Conservation (phyloP, 1,284 basidiomycete species). For the Rhizopogon hawkerae region DNA sequence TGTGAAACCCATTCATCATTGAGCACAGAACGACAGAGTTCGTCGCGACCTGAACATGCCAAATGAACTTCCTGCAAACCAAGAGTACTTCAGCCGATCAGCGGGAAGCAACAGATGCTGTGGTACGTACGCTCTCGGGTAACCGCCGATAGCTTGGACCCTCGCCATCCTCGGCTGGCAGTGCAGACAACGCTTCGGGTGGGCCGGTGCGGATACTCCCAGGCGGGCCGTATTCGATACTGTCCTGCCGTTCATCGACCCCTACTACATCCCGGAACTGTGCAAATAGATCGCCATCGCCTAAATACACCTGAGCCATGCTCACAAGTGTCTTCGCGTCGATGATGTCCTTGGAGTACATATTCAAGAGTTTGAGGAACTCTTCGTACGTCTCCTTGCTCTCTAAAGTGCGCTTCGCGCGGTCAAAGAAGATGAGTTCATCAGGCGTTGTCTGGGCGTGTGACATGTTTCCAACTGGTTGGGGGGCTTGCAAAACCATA, state of each 20-base stretch:
- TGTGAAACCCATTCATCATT: constrained; percentile 98
- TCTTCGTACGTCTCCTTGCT: constrained; percentile 72
- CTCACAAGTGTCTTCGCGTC: constrained; percentile 79
- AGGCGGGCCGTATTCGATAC: constrained; percentile 67
- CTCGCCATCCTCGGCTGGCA: constrained; percentile 64
- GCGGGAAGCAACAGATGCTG: constrained; percentile 3
- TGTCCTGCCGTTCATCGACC: constrained; percentile 62
- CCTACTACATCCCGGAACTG: constrained; percentile 87
- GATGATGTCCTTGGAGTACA: constrained; percentile 84
- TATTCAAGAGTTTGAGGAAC: constrained; percentile 75
- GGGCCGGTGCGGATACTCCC: constrained; percentile 66
- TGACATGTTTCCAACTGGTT: constrained; percentile 19
- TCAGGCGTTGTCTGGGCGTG: constrained; percentile 49
- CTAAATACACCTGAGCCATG: constrained; percentile 73
- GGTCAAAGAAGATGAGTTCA: constrained; percentile 91
- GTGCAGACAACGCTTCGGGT: constrained; percentile 59
- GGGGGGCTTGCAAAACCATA: constrained; percentile 22
- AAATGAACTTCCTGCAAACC: constrained; percentile 71
- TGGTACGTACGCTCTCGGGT: constrained; percentile 67
- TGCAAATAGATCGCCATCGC: constrained; percentile 70
- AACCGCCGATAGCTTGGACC: constrained; percentile 90
- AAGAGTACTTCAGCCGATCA: neutral
- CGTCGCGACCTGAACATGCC: constrained; percentile 91
- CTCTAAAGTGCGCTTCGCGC: constrained; percentile 74
- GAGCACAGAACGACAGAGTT: constrained; percentile 92